Percentiles rank a stretch among this genome's conserved stretches.
phyloP scores from a whole-genome alignment of 495 filamentous ascomycete genomes.

The Lasiosphaeria miniovina region DNA sequence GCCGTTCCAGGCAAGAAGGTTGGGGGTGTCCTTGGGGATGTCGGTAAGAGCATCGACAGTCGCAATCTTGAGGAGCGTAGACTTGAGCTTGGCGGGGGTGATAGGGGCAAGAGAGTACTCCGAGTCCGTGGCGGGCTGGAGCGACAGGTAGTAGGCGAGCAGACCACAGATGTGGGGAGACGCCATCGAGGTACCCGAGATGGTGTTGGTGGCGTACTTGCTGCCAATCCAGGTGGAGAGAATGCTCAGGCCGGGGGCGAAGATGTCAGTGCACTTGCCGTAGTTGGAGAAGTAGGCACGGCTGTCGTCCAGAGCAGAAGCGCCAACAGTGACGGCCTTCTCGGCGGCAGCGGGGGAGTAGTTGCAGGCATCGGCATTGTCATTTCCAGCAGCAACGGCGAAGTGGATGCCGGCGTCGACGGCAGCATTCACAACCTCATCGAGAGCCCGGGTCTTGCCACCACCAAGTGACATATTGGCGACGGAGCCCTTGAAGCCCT shows the following conservation, averaged over 20 bases:
- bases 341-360: slow-evolving; percentile 96
- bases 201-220: slow-evolving; percentile 92
- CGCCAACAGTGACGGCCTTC: slow-evolving; percentile 94
- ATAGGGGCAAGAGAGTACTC: slow-evolving; percentile 84
- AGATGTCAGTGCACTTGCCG: slow-evolving; percentile 99
- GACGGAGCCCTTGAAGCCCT: slow-evolving; percentile 96
- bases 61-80: slow-evolving; percentile 76
- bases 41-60: slow-evolving; percentile 77
- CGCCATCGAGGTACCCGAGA: slow-evolving; percentile 99
- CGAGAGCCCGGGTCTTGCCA: slow-evolving; percentile 86
- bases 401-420: slow-evolving; percentile 91
- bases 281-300: slow-evolving; percentile 99
- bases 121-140: slow-evolving; percentile 85
- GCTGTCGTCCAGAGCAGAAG: slow-evolving; percentile 87
- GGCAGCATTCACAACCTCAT: slow-evolving; percentile 90
- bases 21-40: slow-evolving; percentile 77
- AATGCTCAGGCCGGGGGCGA: slow-evolving; percentile 96
- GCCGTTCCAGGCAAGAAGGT: slow-evolving; percentile 97
- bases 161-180: slow-evolving; percentile 96
- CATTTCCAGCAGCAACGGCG: slow-evolving; percentile 96
- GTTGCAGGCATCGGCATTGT: slow-evolving; percentile 97
- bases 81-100: slow-evolving; percentile 92
- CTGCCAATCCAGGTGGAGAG: slow-evolving; percentile 96
- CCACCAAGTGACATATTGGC: slow-evolving; percentile 99
- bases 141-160: slow-evolving; percentile 94